phyloP scores from a whole-genome alignment of 345 rosid species.

The Litchi chinensis region DNA sequence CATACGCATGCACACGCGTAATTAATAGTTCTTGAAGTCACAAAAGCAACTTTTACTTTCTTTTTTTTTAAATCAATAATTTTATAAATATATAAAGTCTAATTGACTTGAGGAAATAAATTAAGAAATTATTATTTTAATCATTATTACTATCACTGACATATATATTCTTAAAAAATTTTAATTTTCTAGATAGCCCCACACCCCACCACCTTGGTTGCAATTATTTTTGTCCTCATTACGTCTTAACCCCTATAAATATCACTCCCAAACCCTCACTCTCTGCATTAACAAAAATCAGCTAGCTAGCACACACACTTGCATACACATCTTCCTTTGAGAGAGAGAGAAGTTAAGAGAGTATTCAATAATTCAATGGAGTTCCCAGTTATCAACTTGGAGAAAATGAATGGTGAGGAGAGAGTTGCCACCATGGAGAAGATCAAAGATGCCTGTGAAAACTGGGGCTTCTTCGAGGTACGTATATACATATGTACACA shows the following conservation, averaged over 20 bases:
- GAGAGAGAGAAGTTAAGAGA: conserved; percentile 4
- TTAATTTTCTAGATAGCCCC: neutral
- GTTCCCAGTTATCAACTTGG: conserved; percentile 73
- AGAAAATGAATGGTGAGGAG: conserved; percentile 67
- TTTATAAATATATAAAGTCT: neutral
- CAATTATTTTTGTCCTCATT: neutral
- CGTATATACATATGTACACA: neutral
- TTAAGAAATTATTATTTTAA: neutral
- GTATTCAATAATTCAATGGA: conserved; percentile 42
- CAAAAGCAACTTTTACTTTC: too few species aligned
- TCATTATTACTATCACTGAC: too few species aligned
- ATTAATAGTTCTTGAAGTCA: too few species aligned
- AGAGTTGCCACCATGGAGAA: conserved; percentile 59
- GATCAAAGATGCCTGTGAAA: conserved; percentile 94
- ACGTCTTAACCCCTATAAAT: conserved; percentile 32
- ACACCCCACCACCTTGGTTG: neutral
- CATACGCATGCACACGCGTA: too few species aligned
- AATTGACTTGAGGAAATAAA: neutral
- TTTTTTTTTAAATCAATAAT: neutral
- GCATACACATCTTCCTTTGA: neutral
- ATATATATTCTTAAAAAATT: neutral
- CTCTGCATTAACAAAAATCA: conserved; percentile 9
- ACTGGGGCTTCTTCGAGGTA: conserved; percentile 99
- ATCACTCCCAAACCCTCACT: neutral
- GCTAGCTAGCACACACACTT: neutral